Evolutionary conservation across 805 yeast species (phyloP).

Genomic region (Saccharomyces kudriavzevii): DNA sequence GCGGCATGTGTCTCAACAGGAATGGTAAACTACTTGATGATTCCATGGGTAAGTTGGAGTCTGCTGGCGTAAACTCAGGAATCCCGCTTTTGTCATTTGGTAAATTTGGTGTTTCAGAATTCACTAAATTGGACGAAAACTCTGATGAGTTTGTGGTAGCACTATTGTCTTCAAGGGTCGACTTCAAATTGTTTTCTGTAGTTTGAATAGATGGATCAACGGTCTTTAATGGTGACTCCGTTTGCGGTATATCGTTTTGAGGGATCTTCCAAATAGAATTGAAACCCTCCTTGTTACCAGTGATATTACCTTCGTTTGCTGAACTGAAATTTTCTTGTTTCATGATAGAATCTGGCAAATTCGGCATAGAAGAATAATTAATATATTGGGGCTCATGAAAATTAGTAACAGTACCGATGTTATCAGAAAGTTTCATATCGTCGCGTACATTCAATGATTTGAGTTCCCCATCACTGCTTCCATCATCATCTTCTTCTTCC

Average conservation of each 20-base stretch:
- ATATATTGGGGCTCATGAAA: slow-evolving; percentile 14
- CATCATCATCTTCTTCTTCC: slow-evolving; percentile 18
- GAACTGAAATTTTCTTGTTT: not conserved
- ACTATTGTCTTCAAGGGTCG: not conserved
- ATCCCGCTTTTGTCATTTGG: slow-evolving; percentile 15
- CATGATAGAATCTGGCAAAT: slow-evolving; percentile 9
- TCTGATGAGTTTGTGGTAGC: not conserved
- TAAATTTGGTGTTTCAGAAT: slow-evolving; percentile 1
- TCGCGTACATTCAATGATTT: slow-evolving; percentile 16
- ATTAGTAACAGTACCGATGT: not conserved
- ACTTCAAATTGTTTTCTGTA: not conserved
- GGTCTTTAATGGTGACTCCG: slow-evolving; percentile 16
- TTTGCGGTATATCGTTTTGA: slow-evolving; percentile 12
- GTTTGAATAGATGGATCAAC: slow-evolving; percentile 8
- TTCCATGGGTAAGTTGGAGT: slow-evolving; percentile 11
- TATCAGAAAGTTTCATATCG: slow-evolving; percentile 15
- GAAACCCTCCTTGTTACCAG: slow-evolving; percentile 13
- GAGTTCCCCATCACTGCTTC: slow-evolving; percentile 9
- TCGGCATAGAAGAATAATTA: slow-evolving; percentile 8
- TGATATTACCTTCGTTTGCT: slow-evolving; percentile 4
- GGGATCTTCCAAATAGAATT: slow-evolving; percentile 24
- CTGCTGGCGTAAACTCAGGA: slow-evolving; percentile 11
- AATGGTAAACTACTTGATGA: slow-evolving; percentile 60
- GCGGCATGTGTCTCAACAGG: slow-evolving; percentile 54
- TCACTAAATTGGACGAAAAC: not conserved